Evolutionary conservation across 192 early-diverging fungal genomes (phyloP).

Genomic region (Glomus cerebriforme): DNA sequence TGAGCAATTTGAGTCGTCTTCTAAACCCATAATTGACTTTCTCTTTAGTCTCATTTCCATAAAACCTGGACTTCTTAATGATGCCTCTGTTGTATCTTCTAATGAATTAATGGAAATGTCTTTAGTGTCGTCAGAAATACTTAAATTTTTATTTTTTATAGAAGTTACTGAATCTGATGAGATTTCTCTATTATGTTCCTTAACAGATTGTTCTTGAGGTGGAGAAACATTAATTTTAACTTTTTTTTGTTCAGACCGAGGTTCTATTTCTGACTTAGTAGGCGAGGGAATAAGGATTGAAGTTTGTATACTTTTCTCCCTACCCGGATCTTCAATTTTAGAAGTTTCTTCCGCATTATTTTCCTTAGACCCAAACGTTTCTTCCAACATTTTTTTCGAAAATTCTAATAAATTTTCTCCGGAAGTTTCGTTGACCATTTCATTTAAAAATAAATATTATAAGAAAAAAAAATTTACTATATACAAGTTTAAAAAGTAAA

Average conservation of each 20-base stretch:
- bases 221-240: neutral
- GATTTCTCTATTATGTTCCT: neutral
- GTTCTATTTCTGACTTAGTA: neutral
- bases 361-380: neutral
- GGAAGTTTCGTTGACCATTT: slow-evolving; percentile 18
- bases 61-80: neutral
- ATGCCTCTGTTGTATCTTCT: neutral
- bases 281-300: neutral
- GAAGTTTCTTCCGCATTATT: neutral
- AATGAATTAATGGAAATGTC: neutral
- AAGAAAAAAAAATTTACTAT: too few species aligned
- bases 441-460: neutral
- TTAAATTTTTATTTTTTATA: neutral
- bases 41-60: slow-evolving; percentile 17
- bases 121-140: neutral
- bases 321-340: neutral
- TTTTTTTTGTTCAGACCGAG: neutral
- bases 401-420: slow-evolving; percentile 26
- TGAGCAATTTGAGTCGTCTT: neutral
- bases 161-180: neutral
- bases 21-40: slow-evolving; percentile 23
- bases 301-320: neutral
- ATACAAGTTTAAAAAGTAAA: too few species aligned
- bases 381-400: slow-evolving; percentile 23
- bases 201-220: neutral